phyloP scores from a whole-genome alignment of 2,329 filamentous ascomycete genomes.

The Botrytis porri region DNA sequence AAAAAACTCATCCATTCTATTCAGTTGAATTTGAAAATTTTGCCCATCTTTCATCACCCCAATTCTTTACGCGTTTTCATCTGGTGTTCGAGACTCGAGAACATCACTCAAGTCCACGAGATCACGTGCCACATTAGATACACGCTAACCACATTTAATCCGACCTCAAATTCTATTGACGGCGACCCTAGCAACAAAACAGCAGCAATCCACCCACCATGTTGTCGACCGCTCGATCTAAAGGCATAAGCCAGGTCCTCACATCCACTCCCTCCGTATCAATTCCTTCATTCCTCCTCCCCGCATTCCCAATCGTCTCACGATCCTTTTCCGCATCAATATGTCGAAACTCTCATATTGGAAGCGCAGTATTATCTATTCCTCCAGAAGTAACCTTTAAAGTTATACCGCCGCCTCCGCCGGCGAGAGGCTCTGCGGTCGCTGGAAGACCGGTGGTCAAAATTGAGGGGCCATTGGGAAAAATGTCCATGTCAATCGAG shows the following conservation, averaged over 20 bases:
- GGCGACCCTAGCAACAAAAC: not conserved
- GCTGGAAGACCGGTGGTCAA: conserved; percentile 60
- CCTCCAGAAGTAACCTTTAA: conserved; percentile 80
- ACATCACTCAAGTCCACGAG: not conserved
- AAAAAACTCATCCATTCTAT: not conserved
- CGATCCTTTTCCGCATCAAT: conserved; percentile 71
- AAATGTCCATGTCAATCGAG: conserved; percentile 75
- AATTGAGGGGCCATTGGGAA: conserved; percentile 76
- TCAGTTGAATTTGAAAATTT: not conserved
- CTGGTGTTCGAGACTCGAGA: not conserved
- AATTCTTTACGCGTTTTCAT: not conserved
- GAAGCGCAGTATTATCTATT: conserved; percentile 73
- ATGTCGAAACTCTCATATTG: conserved; percentile 74
- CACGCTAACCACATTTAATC: conserved; percentile 7
- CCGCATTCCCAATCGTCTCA: conserved; percentile 57
- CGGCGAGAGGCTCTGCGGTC: conserved; percentile 43
- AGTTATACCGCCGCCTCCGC: conserved; percentile 55
- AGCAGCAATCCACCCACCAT: conserved; percentile 44
- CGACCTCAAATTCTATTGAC: conserved; percentile 18
- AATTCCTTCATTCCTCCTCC: conserved; percentile 71
- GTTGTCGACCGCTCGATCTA: conserved; percentile 62
- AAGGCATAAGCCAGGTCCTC: conserved; percentile 56
- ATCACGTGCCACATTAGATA: not conserved
- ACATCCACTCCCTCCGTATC: conserved; percentile 48
- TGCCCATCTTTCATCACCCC: not conserved